Percentiles rank a stretch among this genome's conserved stretches.
Conservation (phyloP, 169 alveolate species). For the Eimeria praecox region DNA sequence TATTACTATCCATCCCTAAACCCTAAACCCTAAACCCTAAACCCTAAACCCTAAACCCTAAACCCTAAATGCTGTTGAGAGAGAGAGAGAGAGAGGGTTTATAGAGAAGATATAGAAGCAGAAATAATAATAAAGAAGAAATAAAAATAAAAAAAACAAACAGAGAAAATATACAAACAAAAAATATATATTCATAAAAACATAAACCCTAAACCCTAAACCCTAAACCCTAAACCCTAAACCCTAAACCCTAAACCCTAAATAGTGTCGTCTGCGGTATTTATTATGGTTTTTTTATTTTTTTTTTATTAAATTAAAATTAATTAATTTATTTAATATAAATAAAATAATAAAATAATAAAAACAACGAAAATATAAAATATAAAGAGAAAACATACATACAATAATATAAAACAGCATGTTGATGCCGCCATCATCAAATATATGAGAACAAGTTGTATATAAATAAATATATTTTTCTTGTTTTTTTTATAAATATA, state of each 20-base stretch:
- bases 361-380: too few relatives aligned
- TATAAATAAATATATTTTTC: too few relatives aligned
- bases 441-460: too few relatives aligned
- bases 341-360: too few relatives aligned
- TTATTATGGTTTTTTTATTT: not conserved
- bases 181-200: not conserved
- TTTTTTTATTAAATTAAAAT: not conserved
- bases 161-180: not conserved
- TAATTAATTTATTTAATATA: too few relatives aligned
- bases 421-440: too few relatives aligned
- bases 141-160: not conserved
- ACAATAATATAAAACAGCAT: too few relatives aligned
- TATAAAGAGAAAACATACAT: too few relatives aligned
- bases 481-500: too few relatives aligned
- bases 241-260: not conserved
- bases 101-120: not conserved
- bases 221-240: conserved; percentile 31
- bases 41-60: conserved; percentile 21
- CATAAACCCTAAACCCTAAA: not conserved
- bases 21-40: conserved; percentile 33
- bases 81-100: too few relatives aligned
- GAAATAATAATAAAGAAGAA: not conserved
- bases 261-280: not conserved
- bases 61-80: too few relatives aligned
- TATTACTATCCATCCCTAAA: conserved; percentile 57